Conservation (phyloP, 1,139 yeast species). For the Sugiyamaella pinicola region DNA sequence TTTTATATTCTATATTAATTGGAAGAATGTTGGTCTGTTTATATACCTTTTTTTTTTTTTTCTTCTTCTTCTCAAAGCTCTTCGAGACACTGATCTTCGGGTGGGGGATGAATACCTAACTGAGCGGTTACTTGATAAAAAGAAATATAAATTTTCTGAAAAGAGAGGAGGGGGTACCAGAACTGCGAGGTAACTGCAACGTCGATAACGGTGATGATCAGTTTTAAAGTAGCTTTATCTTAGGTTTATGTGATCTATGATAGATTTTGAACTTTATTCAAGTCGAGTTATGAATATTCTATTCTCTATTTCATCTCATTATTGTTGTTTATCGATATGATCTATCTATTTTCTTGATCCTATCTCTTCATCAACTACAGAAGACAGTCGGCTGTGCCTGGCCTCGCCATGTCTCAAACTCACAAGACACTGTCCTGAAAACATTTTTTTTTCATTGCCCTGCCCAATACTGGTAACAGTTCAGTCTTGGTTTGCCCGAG, state of each 20-base stretch:
- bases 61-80: neutral
- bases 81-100: conserved; percentile 3
- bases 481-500: neutral
- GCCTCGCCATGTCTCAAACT: too few species aligned
- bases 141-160: conserved; percentile 1
- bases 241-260: too few species aligned
- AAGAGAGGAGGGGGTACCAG: conserved; percentile 6
- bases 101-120: conserved; percentile 7
- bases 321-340: too few species aligned
- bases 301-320: too few species aligned
- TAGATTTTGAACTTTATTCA: neutral
- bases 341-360: neutral
- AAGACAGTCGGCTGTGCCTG: neutral
- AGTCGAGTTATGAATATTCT: neutral
- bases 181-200: conserved; percentile 5
- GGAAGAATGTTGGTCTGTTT: conserved; percentile 1
- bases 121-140: conserved; percentile 12
- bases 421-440: neutral
- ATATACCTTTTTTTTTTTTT: conserved; percentile 1
- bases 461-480: conserved; percentile 1
- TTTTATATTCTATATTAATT: too few species aligned
- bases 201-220: conserved; percentile 7
- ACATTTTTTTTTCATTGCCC: neutral
- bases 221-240: neutral
- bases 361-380: neutral